Conservation (phyloP, 345 rosid species). For the Bruguiera parviflora region DNA sequence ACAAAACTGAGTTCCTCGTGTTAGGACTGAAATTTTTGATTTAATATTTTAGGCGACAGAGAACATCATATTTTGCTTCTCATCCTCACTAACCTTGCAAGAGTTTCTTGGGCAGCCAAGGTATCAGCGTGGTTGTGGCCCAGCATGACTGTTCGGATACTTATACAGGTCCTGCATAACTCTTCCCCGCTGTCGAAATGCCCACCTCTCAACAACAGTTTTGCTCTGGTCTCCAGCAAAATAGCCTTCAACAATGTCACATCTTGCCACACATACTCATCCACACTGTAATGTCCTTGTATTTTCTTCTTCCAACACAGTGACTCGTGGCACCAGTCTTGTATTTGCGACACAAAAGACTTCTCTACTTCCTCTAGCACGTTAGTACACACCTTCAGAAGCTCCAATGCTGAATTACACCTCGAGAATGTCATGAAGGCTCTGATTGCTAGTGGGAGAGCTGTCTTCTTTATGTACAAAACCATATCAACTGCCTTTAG, state of each 20-base stretch:
- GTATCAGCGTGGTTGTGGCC: constrained; percentile 82
- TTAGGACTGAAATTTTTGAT: too few relatives aligned
- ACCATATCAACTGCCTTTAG: constrained; percentile 72
- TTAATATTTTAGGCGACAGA: too few relatives aligned
- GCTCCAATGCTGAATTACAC: constrained; percentile 84
- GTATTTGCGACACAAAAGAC: constrained; percentile 79
- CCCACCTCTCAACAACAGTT: constrained; percentile 79
- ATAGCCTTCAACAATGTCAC: constrained; percentile 79
- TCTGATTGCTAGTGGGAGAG: constrained; percentile 73
- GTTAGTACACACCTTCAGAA: constrained; percentile 78
- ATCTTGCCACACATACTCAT: constrained; percentile 91
- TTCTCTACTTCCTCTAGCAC: constrained; percentile 91
- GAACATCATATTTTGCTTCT: constrained; percentile 67
- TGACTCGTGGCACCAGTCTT: constrained; percentile 77
- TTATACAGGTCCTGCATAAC: constrained; percentile 79
- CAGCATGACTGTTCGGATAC: constrained; percentile 90
- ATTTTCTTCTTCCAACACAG: constrained; percentile 81
- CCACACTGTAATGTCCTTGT: constrained; percentile 52
- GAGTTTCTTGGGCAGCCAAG: constrained; percentile 89
- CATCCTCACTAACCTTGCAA: constrained; percentile 83
- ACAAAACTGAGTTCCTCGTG: constrained; percentile 28
- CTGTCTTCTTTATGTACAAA: constrained; percentile 72
- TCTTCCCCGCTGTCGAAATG: constrained; percentile 83
- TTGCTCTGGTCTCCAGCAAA: constrained; percentile 79
- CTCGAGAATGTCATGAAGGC: constrained; percentile 80